Percentiles rank a stretch among this genome's conserved stretches.
phyloP scores from a whole-genome alignment of 2,329 filamentous ascomycete species.

The Didymella keratinophila region DNA sequence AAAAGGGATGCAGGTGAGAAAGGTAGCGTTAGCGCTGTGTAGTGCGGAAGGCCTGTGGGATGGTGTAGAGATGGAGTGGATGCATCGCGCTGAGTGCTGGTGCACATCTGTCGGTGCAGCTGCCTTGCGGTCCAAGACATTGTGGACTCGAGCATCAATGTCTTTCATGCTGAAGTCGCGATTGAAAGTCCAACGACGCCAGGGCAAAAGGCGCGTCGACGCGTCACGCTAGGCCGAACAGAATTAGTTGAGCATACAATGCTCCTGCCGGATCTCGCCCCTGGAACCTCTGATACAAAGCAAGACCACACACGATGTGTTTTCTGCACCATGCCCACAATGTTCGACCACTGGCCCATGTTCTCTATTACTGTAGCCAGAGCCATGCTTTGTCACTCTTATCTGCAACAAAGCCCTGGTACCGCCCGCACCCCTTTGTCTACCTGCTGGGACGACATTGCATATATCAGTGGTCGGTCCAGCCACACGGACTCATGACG shows the following conservation, averaged over 20 bases:
- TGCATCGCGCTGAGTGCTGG: not conserved
- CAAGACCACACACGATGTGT: not conserved
- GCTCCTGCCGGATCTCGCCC: not conserved
- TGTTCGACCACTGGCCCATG: not conserved
- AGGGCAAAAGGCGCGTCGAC: too few relatives aligned
- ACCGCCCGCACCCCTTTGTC: not conserved
- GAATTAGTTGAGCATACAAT: not conserved
- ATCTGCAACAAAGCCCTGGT: not conserved
- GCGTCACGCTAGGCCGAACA: not conserved
- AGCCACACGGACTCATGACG: not conserved
- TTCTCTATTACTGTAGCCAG: not conserved
- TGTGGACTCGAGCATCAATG: not conserved
- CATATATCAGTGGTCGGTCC: not conserved
- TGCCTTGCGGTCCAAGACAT: not conserved
- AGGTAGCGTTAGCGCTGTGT: slow-evolving; percentile 28
- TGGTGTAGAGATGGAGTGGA: not conserved
- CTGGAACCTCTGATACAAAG: not conserved
- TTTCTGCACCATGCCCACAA: not conserved
- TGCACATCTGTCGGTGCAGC: not conserved
- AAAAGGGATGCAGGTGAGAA: slow-evolving; percentile 38
- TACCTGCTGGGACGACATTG: not conserved
- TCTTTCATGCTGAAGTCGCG: not conserved
- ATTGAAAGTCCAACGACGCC: not conserved
- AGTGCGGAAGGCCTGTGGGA: not conserved
- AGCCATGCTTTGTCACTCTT: not conserved